phyloP scores from a whole-genome alignment of 2,329 filamentous ascomycete species.

The Sporothrix inflata region DNA sequence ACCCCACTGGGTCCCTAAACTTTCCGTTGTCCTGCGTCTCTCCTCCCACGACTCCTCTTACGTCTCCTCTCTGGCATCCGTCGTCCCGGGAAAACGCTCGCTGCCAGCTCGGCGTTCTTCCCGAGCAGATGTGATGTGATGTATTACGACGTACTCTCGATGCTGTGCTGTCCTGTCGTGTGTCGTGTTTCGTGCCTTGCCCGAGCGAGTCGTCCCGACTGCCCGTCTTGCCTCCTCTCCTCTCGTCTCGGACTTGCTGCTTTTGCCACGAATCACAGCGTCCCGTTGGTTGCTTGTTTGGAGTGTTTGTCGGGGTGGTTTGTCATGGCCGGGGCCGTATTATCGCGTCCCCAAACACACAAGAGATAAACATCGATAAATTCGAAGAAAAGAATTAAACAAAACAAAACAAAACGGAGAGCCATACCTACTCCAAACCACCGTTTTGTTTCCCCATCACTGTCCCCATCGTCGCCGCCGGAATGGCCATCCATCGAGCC shows the following conservation, averaged over 20 bases:
- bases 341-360: not conserved
- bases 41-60: not conserved
- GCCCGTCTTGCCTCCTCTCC: not conserved
- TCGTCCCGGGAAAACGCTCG: not conserved
- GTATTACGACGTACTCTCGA: too few species aligned
- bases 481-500: not conserved
- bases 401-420: not conserved
- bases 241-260: not conserved
- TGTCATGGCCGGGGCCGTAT: not conserved
- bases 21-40: not conserved
- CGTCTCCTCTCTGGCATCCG: not conserved
- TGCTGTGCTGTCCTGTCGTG: not conserved
- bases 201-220: not conserved
- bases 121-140: not conserved
- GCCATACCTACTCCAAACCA: not conserved
- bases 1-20: constrained; percentile 5
- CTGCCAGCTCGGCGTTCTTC: not conserved
- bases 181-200: not conserved
- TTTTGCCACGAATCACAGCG: constrained; percentile 13
- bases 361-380: not conserved
- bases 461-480: not conserved
- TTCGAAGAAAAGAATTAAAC: not conserved
- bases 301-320: constrained; percentile 1
- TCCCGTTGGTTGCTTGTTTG: not conserved
- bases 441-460: too few species aligned